Evolutionary conservation across 2,329 filamentous ascomycete species (phyloP).

Genomic region (Phyllosticta citribraziliensis): DNA sequence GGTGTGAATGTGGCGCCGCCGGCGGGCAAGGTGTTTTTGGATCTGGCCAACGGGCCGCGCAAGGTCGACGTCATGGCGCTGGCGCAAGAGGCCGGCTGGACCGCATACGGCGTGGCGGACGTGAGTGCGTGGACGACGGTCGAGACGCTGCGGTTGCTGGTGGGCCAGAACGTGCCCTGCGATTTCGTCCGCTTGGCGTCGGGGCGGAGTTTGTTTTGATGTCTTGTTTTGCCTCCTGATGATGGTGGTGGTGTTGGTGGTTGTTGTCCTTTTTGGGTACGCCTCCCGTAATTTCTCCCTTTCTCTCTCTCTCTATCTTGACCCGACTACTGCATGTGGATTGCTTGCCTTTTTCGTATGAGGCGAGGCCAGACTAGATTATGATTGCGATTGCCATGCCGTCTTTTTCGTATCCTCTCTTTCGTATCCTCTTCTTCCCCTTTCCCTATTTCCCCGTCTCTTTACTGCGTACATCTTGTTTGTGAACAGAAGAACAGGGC

Average conservation of each 20-base stretch:
- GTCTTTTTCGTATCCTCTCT: too few species aligned
- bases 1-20: not conserved
- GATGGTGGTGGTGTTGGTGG: not conserved
- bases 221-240: not conserved
- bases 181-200: conserved; percentile 73
- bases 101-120: conserved; percentile 68
- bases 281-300: not conserved
- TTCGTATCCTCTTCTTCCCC: too few species aligned
- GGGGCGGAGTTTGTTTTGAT: conserved; percentile 32
- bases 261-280: not conserved
- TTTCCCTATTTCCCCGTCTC: too few species aligned
- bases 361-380: too few species aligned
- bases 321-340: too few species aligned
- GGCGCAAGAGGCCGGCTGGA: conserved; percentile 67
- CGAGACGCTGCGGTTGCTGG: conserved; percentile 65
- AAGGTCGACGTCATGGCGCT: conserved; percentile 45
- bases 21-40: conserved; percentile 62
- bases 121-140: conserved; percentile 78
- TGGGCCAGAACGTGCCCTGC: conserved; percentile 80
- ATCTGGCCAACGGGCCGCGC: conserved; percentile 59
- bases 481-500: too few species aligned
- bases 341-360: too few species aligned
- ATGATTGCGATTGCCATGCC: too few species aligned
- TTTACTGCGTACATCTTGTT: too few species aligned
- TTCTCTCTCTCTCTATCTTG: too few species aligned